A percentile compares a stretch with the other conserved stretches of the same genome.
Conservation (phyloP, 1,284 basidiomycete species). For the Ustilago tritici region DNA sequence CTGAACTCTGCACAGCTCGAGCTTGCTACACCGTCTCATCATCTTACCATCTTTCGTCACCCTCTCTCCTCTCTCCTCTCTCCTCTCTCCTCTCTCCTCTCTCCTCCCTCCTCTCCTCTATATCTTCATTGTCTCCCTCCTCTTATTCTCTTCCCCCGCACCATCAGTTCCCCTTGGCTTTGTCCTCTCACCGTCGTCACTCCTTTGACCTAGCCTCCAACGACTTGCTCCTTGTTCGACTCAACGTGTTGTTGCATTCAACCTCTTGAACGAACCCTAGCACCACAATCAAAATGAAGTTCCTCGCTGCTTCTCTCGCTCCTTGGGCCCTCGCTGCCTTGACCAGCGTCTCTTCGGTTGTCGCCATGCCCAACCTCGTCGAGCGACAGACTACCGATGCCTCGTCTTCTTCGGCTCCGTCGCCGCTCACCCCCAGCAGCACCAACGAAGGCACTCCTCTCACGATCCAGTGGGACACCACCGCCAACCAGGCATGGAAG, state of each 20-base stretch:
- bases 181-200: conserved; percentile 35
- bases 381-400: conserved; percentile 29
- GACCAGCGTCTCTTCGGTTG: conserved; percentile 31
- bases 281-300: conserved; percentile 44
- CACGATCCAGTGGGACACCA: conserved; percentile 47
- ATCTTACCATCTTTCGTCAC: neutral
- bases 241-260: neutral
- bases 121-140: conserved; percentile 1
- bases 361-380: conserved; percentile 19
- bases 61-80: too few relatives aligned
- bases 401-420: conserved; percentile 13
- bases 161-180: neutral
- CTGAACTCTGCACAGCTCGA: conserved; percentile 6
- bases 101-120: conserved; percentile 2
- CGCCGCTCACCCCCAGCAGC: conserved; percentile 41
- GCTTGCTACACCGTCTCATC: neutral
- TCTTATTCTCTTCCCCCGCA: neutral
- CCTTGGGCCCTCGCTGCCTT: conserved; percentile 35
- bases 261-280: neutral
- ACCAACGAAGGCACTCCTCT: conserved; percentile 38
- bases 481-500: conserved; percentile 53
- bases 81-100: neutral
- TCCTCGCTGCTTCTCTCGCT: conserved; percentile 34
- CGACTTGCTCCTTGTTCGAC: conserved; percentile 2
- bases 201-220: conserved; percentile 27